Evolutionary conservation across 352 stramenopile species (phyloP), one percentile per base, ranked within the genome.

Genomic region (Elongisporangium senticosum): DNA sequence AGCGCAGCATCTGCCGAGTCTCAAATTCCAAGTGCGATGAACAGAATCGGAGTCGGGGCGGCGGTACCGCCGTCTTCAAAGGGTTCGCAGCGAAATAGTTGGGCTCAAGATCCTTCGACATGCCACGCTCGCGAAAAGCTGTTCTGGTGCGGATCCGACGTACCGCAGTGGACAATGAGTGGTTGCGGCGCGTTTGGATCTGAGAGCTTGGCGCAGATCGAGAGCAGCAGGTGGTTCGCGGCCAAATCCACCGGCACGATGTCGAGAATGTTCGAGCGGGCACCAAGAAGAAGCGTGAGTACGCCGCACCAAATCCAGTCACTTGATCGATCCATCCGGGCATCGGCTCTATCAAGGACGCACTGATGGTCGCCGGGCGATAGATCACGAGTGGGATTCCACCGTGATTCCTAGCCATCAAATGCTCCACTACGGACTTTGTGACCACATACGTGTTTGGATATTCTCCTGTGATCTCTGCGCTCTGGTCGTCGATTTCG

Each of bases 391-490:
- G 59, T n/a, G 86, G 83, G 11, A 93, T 73, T 2, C 21, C n/a
- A 0, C 61, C 57, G 5, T 78, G 56, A 49, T 83, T 67, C 59
- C 77, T 67, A 40, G 79, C 60, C 28, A 93, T 53, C 28, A 95
- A 53, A 43, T 91, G 78, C 70, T 96, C 87, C 47, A 81, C 85
- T 77, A 95, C 93, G 15, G 83, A 90, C 68, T 96, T 95, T 58
- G 86, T 93, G 0, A 95, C 75, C n/a, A 82, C 83, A 68, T 95
- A 96, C 40, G 87, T 96, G 67, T 96, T 96, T 6, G 86, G 83
- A 70, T 93, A 96, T 23, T 82, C 89, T n/a, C 87, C 84, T 59
- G 94, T 91, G 37, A 95, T 64, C 51, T 92, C 87, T 13, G 89
- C 73, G 28, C 74, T 69, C 33, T 95, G 59, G 10, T 74, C 68